Percentiles rank a stretch among this genome's conserved stretches.
Evolutionary conservation across 1,284 basidiomycete genomes (phyloP).

Genomic region (Leccinum pallidistipes): DNA sequence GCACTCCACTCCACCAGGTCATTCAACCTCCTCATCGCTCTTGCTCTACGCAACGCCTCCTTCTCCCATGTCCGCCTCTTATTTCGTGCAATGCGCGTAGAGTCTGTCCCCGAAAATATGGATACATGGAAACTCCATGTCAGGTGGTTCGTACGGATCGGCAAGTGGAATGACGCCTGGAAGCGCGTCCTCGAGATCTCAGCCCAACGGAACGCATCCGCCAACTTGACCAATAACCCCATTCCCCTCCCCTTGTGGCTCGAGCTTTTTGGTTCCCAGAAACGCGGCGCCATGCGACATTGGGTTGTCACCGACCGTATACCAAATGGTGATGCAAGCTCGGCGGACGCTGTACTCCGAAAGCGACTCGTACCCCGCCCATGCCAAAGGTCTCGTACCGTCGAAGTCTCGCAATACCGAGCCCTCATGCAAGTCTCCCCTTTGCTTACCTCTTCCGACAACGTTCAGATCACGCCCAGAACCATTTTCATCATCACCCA

Average conservation of each 20-base stretch:
- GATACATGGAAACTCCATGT: constrained; percentile 50
- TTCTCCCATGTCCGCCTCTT: constrained; percentile 45
- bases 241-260: constrained; percentile 45
- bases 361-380: constrained; percentile 23
- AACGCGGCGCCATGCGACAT: constrained; percentile 34
- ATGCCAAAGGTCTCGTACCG: constrained; percentile 7
- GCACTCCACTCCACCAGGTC: constrained; percentile 47
- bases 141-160: constrained; percentile 49
- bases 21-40: constrained; percentile 52
- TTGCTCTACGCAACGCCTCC: constrained; percentile 45
- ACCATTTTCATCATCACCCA: constrained; percentile 39
- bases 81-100: constrained; percentile 41
- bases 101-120: constrained; percentile 38
- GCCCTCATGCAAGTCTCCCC: constrained; percentile 36
- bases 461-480: constrained; percentile 36
- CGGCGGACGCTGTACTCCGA: background rate
- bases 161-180: constrained; percentile 53
- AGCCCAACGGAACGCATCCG: background rate
- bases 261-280: constrained; percentile 48
- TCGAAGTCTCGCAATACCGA: constrained; percentile 23
- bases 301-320: constrained; percentile 14
- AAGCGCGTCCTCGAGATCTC: constrained; percentile 29
- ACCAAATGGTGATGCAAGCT: background rate
- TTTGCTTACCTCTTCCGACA: constrained; percentile 25
- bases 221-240: background rate